Evolutionary conservation across 140 eudicot species (phyloP), one percentile per base, ranked within the genome.

Genomic region (Cichorium intybus): DNA sequence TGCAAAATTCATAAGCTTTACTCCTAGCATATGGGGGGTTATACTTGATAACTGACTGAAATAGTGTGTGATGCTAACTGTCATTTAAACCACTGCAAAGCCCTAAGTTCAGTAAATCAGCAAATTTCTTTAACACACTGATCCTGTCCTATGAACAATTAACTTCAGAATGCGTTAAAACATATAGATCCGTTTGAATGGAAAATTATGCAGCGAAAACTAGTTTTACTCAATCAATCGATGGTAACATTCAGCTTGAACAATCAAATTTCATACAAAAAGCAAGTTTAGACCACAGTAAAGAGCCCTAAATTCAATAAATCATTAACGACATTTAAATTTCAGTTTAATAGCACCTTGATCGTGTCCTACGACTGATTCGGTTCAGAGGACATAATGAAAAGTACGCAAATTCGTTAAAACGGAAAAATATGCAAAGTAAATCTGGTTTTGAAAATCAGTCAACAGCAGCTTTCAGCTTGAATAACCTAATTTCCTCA

Each of bases 101-200:
- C 64, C 64, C 64, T 41, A 68, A 4, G 27, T 52, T 66, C n/a
- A 51, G 24, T 34, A 21, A 53, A 66, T 26, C 39, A 23, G 53
- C 35, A 55, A 68, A 18, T 5, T 26, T 62, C 5, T 24, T n/a
- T 26, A n/a, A 55, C 56, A 24, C 43, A 5, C 24, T 27, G 28
- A 63, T n/a, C 69, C 9, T 27, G 24, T 31, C 27, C 60, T 65
- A 21, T 14, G 18, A 29, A 15, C 23, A 15, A 49, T 65, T 31
- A 34, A 6, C 16, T 21, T 50, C 60, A 49, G 10, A 20, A 65
- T 50, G 5, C 72, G 15, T 52, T 2, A 29, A 9, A 34, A 29
- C 10, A 29, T 49, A 20, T n/a, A 3, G 50, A 28, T 10, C 31
- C 34, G 31, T 49, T 56, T 28, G 10, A 49, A 37, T 11, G 15